Evolutionary conservation across 2,329 filamentous ascomycete genomes (phyloP), one percentile per base, ranked within the genome.

Genomic region (Xylaria sp.): DNA sequence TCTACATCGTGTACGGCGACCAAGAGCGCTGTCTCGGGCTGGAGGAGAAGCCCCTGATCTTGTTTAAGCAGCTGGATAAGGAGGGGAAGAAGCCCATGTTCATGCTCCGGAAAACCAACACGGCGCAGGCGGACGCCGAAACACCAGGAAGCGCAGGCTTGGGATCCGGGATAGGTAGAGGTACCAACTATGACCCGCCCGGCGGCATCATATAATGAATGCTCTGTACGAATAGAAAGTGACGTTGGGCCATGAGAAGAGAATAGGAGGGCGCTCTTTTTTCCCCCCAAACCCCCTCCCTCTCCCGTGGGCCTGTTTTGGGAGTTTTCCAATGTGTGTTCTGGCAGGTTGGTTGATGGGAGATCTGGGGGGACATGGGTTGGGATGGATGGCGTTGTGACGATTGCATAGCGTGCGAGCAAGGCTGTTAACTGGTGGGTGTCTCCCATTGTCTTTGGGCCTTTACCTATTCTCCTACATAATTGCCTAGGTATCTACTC

Each of bases 61-160:
- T 99, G 70, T 99, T 99, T 83, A 99, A 99, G 82, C 94, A 98
- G 79, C 84, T 99, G 65, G 94, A 98, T 78, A 94, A 94, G 79
- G 96, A 98, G 83, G 96, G 96, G 56, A 92, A 97, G 82, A 99
- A 98, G 79, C 96, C 96, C 26, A 98, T 98, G 96, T 99, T 99
- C 78, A 99, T 99, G 96, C 84, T 99, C 65, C 85, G 96, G 66
- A 89, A 89, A 80, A 90, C 87, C 40, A 88, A 86, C 57, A 85
- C 84, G 46, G 85, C 85, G 10, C 82, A 82, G 60, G 81, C 81
- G 28, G 87, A 88, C 59, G 77, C 72, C 17, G 85, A 86, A 53
- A 80, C 82, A 0, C 85, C 85, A 10, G 86, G 86, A 17, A 88
- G 86, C 70, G 86, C 85, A 6, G 86, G 86, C 11, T 77, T 88